phyloP scores from a whole-genome alignment of 768 basidiomycete genomes.

The Leccinum obscurum region DNA sequence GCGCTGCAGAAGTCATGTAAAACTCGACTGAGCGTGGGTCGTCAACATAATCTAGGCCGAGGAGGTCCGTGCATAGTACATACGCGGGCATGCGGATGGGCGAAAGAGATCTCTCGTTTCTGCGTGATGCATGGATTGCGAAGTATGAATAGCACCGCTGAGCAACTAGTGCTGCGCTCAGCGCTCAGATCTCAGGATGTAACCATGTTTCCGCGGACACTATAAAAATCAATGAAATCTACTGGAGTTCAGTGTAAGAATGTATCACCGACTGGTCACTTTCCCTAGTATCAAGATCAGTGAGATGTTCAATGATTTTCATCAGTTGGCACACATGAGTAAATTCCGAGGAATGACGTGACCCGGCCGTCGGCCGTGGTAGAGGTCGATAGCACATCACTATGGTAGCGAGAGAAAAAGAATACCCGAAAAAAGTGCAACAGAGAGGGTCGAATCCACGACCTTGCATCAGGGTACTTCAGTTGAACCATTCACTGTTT shows the following conservation, averaged over 20 bases:
- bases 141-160: neutral
- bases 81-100: neutral
- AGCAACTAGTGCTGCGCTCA: neutral
- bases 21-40: neutral
- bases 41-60: neutral
- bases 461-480: slow-evolving; percentile 60
- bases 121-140: neutral
- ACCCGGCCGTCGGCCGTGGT: no score
- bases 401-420: no score
- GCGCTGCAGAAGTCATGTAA: neutral
- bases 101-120: neutral
- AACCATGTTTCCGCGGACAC: neutral
- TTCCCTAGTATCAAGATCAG: no score
- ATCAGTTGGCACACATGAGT: no score
- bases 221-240: no score
- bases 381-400: no score
- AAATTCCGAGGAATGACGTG: no score
- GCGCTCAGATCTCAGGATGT: neutral
- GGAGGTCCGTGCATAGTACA: neutral
- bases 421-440: no score
- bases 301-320: no score
- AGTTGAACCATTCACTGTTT: slow-evolving; percentile 84
- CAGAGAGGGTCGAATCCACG: no score
- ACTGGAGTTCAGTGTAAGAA: no score
- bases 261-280: no score